Base-by-base conservation (phyloP, 2,329 filamentous ascomycete genomes). In the Sphaceloma murrayae region DNA sequence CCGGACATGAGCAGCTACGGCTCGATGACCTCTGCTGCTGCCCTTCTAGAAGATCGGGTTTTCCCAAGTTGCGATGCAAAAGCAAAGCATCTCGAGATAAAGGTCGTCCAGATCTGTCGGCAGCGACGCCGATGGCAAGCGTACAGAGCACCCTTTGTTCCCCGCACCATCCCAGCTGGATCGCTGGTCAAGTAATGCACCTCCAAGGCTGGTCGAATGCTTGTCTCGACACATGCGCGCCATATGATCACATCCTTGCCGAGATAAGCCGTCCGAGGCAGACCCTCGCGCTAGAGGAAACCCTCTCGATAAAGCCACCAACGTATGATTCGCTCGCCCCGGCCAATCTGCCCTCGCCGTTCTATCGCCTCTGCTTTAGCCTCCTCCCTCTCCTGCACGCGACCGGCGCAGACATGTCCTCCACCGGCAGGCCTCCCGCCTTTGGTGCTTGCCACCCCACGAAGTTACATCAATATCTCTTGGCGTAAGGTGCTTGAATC, bases 301-400 rank as follows among this genome's bases (percentile, higher is more conserved):
- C 36, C 36, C 36, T 40, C 36, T 24, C 6, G 36, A 40, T 40
- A 40, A 40, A 40, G 36, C 36, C 36, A 40, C 36, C 36, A 40
- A 40, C 36, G 14, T 30, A 6, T 30, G 36, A 40, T 40, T 27
- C 19, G 36, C 24, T 40, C 36, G 36, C 18, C 22, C n/a, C 30
- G 17, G 14, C 36, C 36, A 40, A 40, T 40, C 36, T 40, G 36
- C 22, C 36, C 24, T 40, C 36, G 24, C 36, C 24, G 36, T 40
- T 29, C 5, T 40, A 40, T 40, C 36, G 36, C n/a, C 19, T 13
- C 19, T 22, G 36, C 8, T 26, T 40, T 29, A 29, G 36, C 36
- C 18, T 29, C 13, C n/a, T n/a, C 24, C 22, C 22, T 19, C 33
- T 40, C 13, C 7, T 19, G 36, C 36, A 40, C 36, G 36, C 36